phyloP scores from a whole-genome alignment of 2,329 filamentous ascomycete species.

The Aphanoascus verrucosus region DNA sequence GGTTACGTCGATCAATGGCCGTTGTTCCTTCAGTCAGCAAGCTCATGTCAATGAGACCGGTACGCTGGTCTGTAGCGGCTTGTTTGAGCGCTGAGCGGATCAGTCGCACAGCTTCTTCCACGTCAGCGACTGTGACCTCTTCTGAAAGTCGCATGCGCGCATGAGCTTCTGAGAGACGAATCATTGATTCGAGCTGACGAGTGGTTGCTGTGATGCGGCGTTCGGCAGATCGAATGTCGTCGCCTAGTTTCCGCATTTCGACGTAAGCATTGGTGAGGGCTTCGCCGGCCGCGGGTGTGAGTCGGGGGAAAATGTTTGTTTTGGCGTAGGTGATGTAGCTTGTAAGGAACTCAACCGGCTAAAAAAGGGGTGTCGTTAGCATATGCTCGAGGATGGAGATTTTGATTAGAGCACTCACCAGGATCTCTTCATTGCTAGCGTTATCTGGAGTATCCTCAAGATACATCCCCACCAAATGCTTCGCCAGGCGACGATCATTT shows the following conservation, averaged over 20 bases:
- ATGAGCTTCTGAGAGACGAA: constrained; percentile 88
- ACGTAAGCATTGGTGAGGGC: constrained; percentile 83
- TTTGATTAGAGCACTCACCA: constrained; percentile 47
- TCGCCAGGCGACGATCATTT: constrained; percentile 74
- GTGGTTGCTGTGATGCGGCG: constrained; percentile 97
- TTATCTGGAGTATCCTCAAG: constrained; percentile 88
- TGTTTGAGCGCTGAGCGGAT: constrained; percentile 94
- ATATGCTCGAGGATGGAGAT: neutral
- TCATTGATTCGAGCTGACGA: constrained; percentile 95
- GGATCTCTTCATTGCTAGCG: constrained; percentile 62
- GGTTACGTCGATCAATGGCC: constrained; percentile 70
- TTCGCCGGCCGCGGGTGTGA: constrained; percentile 68
- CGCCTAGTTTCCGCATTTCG: constrained; percentile 86
- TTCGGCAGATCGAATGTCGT: constrained; percentile 75
- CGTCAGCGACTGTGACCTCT: constrained; percentile 68
- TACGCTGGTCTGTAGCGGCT: constrained; percentile 83
- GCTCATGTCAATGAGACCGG: constrained; percentile 92
- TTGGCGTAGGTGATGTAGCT: constrained; percentile 96
- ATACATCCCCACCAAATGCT: constrained; percentile 92
- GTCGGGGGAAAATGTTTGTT: constrained; percentile 67
- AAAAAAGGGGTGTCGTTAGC: constrained; percentile 11
- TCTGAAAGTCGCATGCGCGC: constrained; percentile 87
- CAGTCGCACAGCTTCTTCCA: constrained; percentile 78
- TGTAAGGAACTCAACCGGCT: constrained; percentile 92
- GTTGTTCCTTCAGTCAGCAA: constrained; percentile 89